These are phyloP conservation scores for Cadophora luteo-olivacea DNA, from an alignment of 2,329 filamentous ascomycete genomes.

Conservation along the genomic window DNA sequence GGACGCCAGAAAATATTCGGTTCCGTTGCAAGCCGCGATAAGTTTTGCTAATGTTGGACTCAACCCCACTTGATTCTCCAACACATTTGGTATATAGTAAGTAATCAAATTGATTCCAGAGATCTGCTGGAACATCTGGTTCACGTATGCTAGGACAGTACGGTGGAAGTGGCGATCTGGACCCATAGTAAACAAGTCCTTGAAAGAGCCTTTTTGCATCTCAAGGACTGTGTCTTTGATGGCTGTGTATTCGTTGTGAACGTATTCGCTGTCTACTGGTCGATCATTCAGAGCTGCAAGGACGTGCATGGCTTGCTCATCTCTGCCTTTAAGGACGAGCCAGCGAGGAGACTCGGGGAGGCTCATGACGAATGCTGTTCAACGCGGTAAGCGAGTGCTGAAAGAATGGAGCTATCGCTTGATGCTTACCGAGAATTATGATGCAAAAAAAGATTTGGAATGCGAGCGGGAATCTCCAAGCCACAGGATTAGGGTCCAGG, in stretches of 20 bases:
- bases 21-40: conserved; percentile 59
- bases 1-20: conserved; percentile 50
- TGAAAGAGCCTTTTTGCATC: conserved; percentile 44
- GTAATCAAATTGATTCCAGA: conserved; percentile 52
- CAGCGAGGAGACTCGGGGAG: conserved; percentile 60
- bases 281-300: conserved; percentile 50
- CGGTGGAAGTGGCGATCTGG: conserved; percentile 60
- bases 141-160: conserved; percentile 56
- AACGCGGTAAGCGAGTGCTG: neutral
- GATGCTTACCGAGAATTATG: conserved; percentile 54
- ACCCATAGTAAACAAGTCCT: conserved; percentile 55
- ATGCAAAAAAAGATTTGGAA: conserved; percentile 65
- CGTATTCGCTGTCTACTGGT: conserved; percentile 56
- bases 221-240: conserved; percentile 73
- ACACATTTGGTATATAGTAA: conserved; percentile 57
- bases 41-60: conserved; percentile 57
- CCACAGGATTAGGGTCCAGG: conserved; percentile 52
- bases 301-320: conserved; percentile 52
- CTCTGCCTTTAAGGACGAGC: conserved; percentile 51
- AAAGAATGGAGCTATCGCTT: neutral
- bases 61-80: conserved; percentile 54
- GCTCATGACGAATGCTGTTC: conserved; percentile 52
- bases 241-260: conserved; percentile 58
- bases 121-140: conserved; percentile 60
- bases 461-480: conserved; percentile 68